Conservation (phyloP, 2,329 filamentous ascomycete species). For the Pezicula neosporulosa region DNA sequence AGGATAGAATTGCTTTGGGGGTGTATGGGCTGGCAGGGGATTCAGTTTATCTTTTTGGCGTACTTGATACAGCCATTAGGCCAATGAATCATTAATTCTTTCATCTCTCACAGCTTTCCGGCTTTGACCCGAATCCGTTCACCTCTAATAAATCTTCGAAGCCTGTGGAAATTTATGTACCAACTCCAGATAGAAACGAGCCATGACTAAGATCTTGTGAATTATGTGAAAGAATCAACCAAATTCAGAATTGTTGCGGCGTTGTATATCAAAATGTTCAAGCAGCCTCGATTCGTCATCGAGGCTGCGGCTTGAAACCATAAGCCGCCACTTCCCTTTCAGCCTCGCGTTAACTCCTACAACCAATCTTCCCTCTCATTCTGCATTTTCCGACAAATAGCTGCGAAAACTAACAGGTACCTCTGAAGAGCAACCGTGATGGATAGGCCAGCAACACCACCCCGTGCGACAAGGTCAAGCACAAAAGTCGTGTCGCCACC, state of each 20-base stretch:
- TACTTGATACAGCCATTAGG: neutral
- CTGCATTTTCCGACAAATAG: neutral
- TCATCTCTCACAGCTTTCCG: neutral
- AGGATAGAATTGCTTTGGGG: neutral
- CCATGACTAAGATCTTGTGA: too few species aligned
- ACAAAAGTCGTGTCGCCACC: conserved; percentile 36
- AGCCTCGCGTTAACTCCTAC: neutral
- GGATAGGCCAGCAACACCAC: neutral
- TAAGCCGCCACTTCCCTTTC: neutral
- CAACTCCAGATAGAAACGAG: neutral
- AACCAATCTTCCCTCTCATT: neutral
- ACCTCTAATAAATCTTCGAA: too few species aligned
- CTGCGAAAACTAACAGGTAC: neutral
- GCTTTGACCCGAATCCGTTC: neutral
- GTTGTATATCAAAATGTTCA: neutral
- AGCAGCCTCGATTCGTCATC: neutral
- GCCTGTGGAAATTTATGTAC: too few species aligned
- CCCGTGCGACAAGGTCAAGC: neutral
- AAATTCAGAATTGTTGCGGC: too few species aligned
- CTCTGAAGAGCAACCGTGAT: neutral
- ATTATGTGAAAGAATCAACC: too few species aligned
- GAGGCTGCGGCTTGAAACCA: neutral
- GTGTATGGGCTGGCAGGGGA: neutral
- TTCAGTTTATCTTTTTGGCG: too few species aligned
- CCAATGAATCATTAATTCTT: neutral